Evolutionary conservation across 768 basidiomycete genomes (phyloP).

Genomic region (Peribolospora kevripleyi): DNA sequence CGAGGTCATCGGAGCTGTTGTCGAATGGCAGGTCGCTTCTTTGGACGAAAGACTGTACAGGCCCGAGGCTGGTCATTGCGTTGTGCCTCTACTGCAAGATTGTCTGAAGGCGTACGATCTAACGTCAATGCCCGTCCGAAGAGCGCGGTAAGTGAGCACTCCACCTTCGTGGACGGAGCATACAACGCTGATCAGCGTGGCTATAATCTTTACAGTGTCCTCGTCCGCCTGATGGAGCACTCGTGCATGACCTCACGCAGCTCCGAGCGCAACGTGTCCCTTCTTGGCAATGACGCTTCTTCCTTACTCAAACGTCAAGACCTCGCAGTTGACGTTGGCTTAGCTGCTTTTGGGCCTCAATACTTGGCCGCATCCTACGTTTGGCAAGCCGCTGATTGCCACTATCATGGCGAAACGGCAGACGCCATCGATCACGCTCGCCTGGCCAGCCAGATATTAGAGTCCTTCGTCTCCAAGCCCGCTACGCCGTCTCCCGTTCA

Average conservation of each 20-base stretch:
- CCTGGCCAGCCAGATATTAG: no score
- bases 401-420: neutral
- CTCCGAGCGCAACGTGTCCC: neutral
- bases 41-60: slow-evolving; percentile 11
- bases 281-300: no score
- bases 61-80: slow-evolving; percentile 7
- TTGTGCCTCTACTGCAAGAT: slow-evolving; percentile 26
- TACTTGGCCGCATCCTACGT: slow-evolving; percentile 19
- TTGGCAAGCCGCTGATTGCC: neutral
- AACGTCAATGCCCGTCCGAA: slow-evolving; percentile 30
- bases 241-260: slow-evolving; percentile 20
- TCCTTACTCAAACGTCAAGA: slow-evolving; percentile 12
- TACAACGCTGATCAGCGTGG: neutral
- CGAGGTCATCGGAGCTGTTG: slow-evolving; percentile 9
- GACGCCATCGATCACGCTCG: neutral
- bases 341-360: slow-evolving; percentile 21
- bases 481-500: no score
- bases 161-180: no score
- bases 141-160: slow-evolving; percentile 20
- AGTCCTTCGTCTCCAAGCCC: no score
- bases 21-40: slow-evolving; percentile 13
- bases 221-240: slow-evolving; percentile 34
- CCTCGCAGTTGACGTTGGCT: slow-evolving; percentile 15
- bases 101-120: slow-evolving; percentile 28
- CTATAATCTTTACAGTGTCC: slow-evolving; percentile 19